Evolutionary conservation across 2,329 filamentous ascomycete genomes (phyloP).

Genomic region (Colletotrichum sp.): DNA sequence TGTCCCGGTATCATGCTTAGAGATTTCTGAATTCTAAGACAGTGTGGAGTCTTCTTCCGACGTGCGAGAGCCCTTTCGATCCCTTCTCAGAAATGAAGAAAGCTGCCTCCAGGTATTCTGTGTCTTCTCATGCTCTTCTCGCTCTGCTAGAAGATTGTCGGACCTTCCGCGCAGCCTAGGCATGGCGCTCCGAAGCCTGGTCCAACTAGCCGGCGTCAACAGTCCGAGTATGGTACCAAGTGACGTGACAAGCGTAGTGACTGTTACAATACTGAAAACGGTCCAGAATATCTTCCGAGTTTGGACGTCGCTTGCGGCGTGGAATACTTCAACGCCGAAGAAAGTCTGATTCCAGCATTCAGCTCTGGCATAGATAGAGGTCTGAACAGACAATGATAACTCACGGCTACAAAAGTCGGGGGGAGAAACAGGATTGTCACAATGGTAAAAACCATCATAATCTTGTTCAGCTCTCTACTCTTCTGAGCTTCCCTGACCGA

Average conservation of each 20-base stretch:
- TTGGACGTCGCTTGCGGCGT: neutral
- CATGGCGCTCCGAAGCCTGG: fast-evolving
- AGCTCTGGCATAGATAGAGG: too few relatives aligned
- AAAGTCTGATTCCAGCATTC: neutral
- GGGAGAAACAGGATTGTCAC: neutral
- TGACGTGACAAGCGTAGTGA: neutral
- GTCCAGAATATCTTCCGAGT: neutral
- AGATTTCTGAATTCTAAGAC: too few relatives aligned
- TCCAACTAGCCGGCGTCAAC: neutral
- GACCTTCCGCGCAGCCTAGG: neutral
- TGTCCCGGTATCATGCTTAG: too few relatives aligned
- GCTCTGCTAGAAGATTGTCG: neutral
- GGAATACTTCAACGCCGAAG: neutral
- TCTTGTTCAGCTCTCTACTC: neutral
- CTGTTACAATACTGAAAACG: fast-evolving
- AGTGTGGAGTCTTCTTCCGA: too few relatives aligned
- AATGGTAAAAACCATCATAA: neutral
- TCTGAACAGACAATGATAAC: too few relatives aligned
- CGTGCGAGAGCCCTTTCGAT: too few relatives aligned
- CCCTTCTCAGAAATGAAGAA: too few relatives aligned
- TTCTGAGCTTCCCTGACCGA: neutral
- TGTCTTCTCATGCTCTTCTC: neutral
- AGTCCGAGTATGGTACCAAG: neutral
- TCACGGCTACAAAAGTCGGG: neutral
- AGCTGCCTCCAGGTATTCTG: neutral